Base-by-base conservation (phyloP, 2,329 filamentous ascomycete species). In the Thelonectria discophora region DNA sequence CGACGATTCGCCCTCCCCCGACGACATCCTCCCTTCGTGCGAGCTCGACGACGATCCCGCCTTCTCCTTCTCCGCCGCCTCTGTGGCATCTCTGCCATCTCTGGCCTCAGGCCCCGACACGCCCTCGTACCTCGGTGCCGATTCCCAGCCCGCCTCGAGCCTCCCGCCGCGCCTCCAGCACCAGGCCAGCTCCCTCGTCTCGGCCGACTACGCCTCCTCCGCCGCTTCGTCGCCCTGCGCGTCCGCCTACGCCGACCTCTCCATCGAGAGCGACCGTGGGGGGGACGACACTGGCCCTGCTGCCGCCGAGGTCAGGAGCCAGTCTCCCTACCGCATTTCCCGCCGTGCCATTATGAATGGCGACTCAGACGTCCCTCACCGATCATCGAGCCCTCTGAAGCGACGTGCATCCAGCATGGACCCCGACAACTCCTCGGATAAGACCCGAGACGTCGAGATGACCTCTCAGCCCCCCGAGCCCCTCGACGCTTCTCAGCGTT, bases 341-440 rank as follows among this genome's bases (percentile, higher is more conserved):
- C 81, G 81, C 68, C 80, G 84, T 65, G 82, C 80, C 67, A 82
- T 88, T 61, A 88, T 88, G 84, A 84, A 85, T 65, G 86, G 83
- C 66, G 84, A 86, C 75, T 79, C 82, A 67, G 84, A 88, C 64
- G 72, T 81, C 21, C 81, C 84, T 60, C 83, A 88, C 46, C 82
- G 87, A 68, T 87, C 87, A 18, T 88, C 87, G 27, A 90, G 87
- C 18, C 87, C 87, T 8, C 75, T 89, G 58, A 90, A 90, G 76
- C 82, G 87, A 71, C 82, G 84, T 65, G 87, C 87, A 37, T 88
- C 85, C 61, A 87, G 84, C 72, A 86, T 88, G 84, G 84, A 87
- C 55, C 80, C 80, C 51, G 83, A 84, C 50, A 71, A 73, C 21
- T 75, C 80, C 39, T 69, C 74, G 55, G 74, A 78, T 62, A 74